Conservation (phyloP, 2,329 filamentous ascomycete genomes). For the Trichoderma endophyticum region DNA sequence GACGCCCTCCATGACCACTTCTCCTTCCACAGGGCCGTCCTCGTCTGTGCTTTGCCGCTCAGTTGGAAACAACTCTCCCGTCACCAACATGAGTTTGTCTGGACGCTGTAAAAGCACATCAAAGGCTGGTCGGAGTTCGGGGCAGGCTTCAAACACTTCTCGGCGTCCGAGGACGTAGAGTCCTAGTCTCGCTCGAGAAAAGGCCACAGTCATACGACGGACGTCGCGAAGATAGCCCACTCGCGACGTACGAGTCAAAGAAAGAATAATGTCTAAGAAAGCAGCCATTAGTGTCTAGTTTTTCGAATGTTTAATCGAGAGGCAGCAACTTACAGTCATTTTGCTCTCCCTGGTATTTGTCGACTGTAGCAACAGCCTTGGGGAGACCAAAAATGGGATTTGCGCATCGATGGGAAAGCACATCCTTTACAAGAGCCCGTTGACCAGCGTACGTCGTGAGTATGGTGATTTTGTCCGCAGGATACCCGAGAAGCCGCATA, state of each 20-base stretch:
- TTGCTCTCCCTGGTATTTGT: conserved; percentile 98
- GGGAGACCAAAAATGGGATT: conserved; percentile 86
- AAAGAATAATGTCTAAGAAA: conserved; percentile 78
- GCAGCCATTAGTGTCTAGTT: conserved; percentile 24
- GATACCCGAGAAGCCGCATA: conserved; percentile 93
- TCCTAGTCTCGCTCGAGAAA: conserved; percentile 87
- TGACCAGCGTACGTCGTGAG: conserved; percentile 94
- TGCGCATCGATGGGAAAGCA: conserved; percentile 77
- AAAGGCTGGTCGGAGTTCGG: conserved; percentile 85
- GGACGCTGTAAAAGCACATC: conserved; percentile 71
- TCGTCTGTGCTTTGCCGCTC: conserved; percentile 48
- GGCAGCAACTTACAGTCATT: conserved; percentile 77
- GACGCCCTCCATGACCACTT: conserved; percentile 78
- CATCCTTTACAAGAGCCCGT: conserved; percentile 80
- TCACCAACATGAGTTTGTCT: conserved; percentile 76
- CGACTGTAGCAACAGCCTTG: conserved; percentile 86
- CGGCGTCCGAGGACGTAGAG: conserved; percentile 89
- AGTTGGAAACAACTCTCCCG: conserved; percentile 82
- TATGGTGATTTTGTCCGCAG: conserved; percentile 78
- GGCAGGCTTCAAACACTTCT: conserved; percentile 82
- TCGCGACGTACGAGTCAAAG: conserved; percentile 80
- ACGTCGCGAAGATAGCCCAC: conserved; percentile 93
- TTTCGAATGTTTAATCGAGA: not conserved
- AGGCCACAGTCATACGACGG: conserved; percentile 86
- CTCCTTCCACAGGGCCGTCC: conserved; percentile 44